phyloP scores from a whole-genome alignment of 1,284 basidiomycete species.

The Cutaneotrichosporon cavernicola region DNA sequence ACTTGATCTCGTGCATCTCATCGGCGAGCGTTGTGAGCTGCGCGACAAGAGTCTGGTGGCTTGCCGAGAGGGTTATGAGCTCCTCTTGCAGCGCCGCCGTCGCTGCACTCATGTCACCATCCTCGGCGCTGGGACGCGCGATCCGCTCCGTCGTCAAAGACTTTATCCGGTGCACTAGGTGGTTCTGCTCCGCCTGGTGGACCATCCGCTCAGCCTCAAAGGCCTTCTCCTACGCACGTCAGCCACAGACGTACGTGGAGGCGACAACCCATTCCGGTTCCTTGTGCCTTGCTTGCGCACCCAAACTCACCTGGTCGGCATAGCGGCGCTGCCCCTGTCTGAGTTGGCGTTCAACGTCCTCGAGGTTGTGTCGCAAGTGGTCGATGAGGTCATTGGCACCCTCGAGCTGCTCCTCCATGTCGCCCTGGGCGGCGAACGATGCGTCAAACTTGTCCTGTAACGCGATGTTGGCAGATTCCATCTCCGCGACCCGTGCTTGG shows the following conservation, averaged over 20 bases:
- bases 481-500: slow-evolving; percentile 8
- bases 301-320: slow-evolving; percentile 43
- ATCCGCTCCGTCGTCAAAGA: slow-evolving; percentile 23
- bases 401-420: slow-evolving; percentile 46
- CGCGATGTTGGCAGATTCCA: slow-evolving; percentile 11
- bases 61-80: slow-evolving; percentile 38
- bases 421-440: slow-evolving; percentile 40
- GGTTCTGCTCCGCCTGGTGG: slow-evolving; percentile 42
- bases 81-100: slow-evolving; percentile 38
- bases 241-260: background rate
- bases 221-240: slow-evolving; percentile 38
- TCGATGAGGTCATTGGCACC: slow-evolving; percentile 43
- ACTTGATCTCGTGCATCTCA: slow-evolving; percentile 44
- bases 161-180: slow-evolving; percentile 39
- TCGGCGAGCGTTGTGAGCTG: slow-evolving; percentile 40
- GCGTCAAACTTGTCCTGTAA: slow-evolving; percentile 37
- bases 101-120: slow-evolving; percentile 22
- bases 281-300: background rate
- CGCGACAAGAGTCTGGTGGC: slow-evolving; percentile 40
- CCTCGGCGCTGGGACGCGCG: slow-evolving; percentile 9
- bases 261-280: background rate
- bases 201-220: slow-evolving; percentile 49
- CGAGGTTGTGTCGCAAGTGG: slow-evolving; percentile 31
- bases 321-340: slow-evolving; percentile 40
- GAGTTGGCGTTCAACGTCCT: slow-evolving; percentile 37